These are phyloP conservation scores for Vigna radiata DNA, from an alignment of 306 rosid species.

Conservation along the genomic window DNA sequence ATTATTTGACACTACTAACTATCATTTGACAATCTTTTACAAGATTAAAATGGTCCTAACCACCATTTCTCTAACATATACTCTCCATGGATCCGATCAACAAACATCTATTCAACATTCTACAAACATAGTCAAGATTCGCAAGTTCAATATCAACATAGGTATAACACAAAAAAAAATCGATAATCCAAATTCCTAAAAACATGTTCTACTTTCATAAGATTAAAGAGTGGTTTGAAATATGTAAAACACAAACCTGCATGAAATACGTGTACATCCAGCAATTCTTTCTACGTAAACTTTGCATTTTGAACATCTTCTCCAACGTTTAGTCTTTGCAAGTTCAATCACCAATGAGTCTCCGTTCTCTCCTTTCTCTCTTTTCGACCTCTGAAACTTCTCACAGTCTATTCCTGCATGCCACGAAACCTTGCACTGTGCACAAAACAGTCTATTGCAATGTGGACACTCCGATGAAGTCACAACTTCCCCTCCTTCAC, in stretches of 20 bases:
- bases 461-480: slow-evolving; percentile 59
- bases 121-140: too few relatives aligned
- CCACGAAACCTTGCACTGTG: slow-evolving; percentile 67
- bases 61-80: too few relatives aligned
- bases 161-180: too few relatives aligned
- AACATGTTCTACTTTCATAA: too few relatives aligned
- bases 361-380: slow-evolving; percentile 22
- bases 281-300: slow-evolving; percentile 58
- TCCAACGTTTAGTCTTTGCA: slow-evolving; percentile 55
- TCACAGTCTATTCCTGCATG: slow-evolving; percentile 55
- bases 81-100: too few relatives aligned
- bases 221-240: too few relatives aligned
- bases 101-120: too few relatives aligned
- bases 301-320: slow-evolving; percentile 58
- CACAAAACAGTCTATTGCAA: slow-evolving; percentile 69
- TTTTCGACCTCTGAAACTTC: slow-evolving; percentile 47
- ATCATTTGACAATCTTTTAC: too few relatives aligned
- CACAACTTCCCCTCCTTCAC: slow-evolving; percentile 50
- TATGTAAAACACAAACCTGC: not conserved
- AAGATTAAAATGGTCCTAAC: too few relatives aligned
- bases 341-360: slow-evolving; percentile 51
- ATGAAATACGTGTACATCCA: slow-evolving; percentile 55
- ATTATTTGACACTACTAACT: too few relatives aligned
- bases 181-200: too few relatives aligned
- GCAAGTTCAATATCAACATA: too few relatives aligned